A percentile compares a stretch with the other conserved stretches of the same genome.
phyloP scores from a whole-genome alignment of 2,329 filamentous ascomycete species.

The Xylariaceae sp. region DNA sequence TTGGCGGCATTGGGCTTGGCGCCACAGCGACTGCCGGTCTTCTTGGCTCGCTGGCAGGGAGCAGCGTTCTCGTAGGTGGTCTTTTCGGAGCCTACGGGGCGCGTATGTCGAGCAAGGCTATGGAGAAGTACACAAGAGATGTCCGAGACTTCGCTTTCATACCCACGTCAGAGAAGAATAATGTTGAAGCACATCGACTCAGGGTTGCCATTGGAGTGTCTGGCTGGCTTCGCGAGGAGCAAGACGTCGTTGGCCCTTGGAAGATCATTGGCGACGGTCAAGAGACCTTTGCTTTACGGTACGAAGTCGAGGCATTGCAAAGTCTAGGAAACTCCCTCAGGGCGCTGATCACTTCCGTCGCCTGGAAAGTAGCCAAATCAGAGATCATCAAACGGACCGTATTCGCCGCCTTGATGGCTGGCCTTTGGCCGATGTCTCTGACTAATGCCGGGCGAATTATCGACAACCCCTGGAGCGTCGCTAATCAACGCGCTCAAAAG shows the following conservation, averaged over 20 bases:
- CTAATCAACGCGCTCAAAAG: slow-evolving; percentile 75
- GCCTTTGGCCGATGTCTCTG: slow-evolving; percentile 59
- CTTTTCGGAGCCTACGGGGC: slow-evolving; percentile 86
- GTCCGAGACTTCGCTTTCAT: slow-evolving; percentile 88
- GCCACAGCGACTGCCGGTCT: slow-evolving; percentile 74
- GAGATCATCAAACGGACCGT: slow-evolving; percentile 48
- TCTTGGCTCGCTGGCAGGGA: slow-evolving; percentile 76
- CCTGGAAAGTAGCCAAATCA: slow-evolving; percentile 69
- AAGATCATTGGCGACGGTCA: slow-evolving; percentile 61
- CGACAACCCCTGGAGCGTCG: slow-evolving; percentile 78
- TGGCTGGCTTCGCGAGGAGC: slow-evolving; percentile 73
- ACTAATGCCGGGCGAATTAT: slow-evolving; percentile 68
- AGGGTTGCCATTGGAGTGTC: slow-evolving; percentile 78
- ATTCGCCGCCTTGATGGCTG: slow-evolving; percentile 54
- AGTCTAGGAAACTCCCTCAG: slow-evolving; percentile 77
- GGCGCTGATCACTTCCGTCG: slow-evolving; percentile 71
- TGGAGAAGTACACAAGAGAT: slow-evolving; percentile 80
- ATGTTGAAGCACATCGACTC: slow-evolving; percentile 58
- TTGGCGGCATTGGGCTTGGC: slow-evolving; percentile 76
- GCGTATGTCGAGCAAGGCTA: slow-evolving; percentile 77
- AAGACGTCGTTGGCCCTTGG: slow-evolving; percentile 75
- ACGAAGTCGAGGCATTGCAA: slow-evolving; percentile 73
- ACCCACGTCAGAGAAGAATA: slow-evolving; percentile 52
- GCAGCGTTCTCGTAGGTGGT: slow-evolving; percentile 72
- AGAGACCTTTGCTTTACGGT: slow-evolving; percentile 80